A percentile compares a stretch with the other conserved stretches of the same genome.
These are phyloP conservation scores for Colletotrichum sp. DNA, from an alignment of 2,329 filamentous ascomycete species.

Conservation along the genomic window DNA sequence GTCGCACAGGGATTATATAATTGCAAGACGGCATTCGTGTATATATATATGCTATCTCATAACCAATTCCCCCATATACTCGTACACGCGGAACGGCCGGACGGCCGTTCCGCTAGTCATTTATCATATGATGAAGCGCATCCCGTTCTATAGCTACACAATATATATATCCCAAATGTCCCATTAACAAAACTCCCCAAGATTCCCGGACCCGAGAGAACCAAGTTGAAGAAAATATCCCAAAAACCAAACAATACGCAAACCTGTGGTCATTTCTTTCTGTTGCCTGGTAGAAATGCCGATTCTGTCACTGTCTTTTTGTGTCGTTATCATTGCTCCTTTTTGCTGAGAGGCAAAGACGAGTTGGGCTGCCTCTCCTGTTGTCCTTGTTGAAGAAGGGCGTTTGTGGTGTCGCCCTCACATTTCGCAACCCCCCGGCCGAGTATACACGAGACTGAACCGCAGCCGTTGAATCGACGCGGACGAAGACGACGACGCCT, in stretches of 20 bases:
- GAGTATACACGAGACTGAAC: neutral
- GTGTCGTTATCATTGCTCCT: neutral
- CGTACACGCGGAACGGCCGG: neutral
- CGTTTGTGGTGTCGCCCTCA: neutral
- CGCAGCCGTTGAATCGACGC: neutral
- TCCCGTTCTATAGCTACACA: neutral
- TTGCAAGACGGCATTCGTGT: neutral
- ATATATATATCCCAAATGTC: neutral
- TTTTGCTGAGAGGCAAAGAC: neutral
- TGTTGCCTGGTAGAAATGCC: neutral
- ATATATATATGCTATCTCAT: neutral
- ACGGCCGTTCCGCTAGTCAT: neutral
- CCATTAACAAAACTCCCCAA: neutral
- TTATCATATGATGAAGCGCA: neutral
- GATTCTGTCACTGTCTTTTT: neutral
- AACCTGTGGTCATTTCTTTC: neutral
- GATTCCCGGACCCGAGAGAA: neutral
- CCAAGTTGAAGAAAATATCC: neutral
- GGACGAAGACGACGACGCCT: neutral
- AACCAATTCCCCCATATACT: neutral
- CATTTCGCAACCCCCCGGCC: neutral
- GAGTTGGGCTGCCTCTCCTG: neutral
- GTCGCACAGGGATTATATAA: neutral
- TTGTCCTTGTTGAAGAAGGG: neutral
- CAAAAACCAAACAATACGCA: neutral